Evolutionary conservation across 148 eudicot genomes (phyloP).

Genomic region (Amaranthus cruentus): DNA sequence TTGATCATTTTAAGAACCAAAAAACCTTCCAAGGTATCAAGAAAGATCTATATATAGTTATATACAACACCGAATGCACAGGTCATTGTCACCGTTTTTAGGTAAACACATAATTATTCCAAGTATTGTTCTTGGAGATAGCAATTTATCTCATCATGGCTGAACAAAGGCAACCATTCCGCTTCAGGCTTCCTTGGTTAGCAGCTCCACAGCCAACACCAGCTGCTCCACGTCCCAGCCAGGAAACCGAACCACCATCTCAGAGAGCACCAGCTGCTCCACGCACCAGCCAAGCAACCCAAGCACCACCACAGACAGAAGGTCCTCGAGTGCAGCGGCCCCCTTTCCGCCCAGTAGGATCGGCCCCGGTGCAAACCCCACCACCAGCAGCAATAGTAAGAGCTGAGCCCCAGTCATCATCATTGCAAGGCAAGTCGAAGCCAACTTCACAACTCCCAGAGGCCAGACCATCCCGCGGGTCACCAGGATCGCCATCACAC

Average conservation of each 20-base stretch:
- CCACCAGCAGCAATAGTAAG: constrained; percentile 24
- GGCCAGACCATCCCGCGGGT: constrained; percentile 5
- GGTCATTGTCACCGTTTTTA: background rate
- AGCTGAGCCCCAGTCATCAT: constrained; percentile 20
- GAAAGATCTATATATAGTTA: constrained; percentile 22
- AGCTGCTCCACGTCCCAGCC: constrained; percentile 19
- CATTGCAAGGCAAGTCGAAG: constrained; percentile 9
- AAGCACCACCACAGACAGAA: constrained; percentile 19
- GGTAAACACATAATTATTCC: background rate
- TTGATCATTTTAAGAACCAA: background rate
- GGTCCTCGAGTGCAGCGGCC: constrained; percentile 20
- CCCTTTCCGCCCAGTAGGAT: constrained; percentile 38
- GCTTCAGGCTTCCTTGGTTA: constrained; percentile 50
- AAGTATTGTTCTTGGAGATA: background rate
- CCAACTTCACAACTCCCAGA: constrained; percentile 9
- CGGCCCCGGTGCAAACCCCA: constrained; percentile 25
- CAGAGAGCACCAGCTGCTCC: constrained; percentile 16
- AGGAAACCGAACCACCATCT: constrained; percentile 18
- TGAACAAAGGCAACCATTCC: constrained; percentile 39
- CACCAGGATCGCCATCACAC: constrained; percentile 22
- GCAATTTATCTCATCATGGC: constrained; percentile 29
- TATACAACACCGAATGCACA: background rate
- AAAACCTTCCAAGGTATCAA: constrained; percentile 33
- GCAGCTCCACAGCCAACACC: constrained; percentile 23
- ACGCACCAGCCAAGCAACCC: constrained; percentile 2